Percentiles rank a stretch among this genome's conserved stretches.
phyloP scores from a whole-genome alignment of 2,329 filamentous ascomycete species.

The Monosporascus ibericus region DNA sequence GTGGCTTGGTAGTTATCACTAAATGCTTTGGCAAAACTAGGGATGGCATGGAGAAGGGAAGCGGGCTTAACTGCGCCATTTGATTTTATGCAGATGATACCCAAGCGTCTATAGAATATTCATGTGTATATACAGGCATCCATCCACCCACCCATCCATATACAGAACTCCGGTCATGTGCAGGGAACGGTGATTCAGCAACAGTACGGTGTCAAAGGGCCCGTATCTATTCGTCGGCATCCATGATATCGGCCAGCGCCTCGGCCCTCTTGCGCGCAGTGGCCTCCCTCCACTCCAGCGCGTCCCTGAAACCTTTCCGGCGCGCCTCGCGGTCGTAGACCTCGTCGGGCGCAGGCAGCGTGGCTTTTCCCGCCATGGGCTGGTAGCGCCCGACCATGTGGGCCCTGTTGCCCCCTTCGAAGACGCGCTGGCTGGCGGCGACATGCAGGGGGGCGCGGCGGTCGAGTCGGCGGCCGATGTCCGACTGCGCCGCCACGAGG shows the following conservation, averaged over 20 bases:
- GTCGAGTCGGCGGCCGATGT: conserved; percentile 14
- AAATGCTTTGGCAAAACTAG: no score
- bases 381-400: conserved; percentile 48
- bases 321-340: conserved; percentile 57
- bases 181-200: neutral
- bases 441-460: conserved; percentile 8
- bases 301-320: conserved; percentile 49
- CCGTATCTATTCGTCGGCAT: no score
- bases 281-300: conserved; percentile 37
- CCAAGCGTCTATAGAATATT: neutral
- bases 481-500: conserved; percentile 39
- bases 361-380: conserved; percentile 45
- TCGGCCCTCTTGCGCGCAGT: conserved; percentile 14
- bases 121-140: neutral
- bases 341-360: conserved; percentile 45
- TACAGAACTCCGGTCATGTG: neutral
- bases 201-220: no score
- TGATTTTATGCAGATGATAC: neutral
- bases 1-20: no score
- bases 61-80: neutral
- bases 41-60: no score
- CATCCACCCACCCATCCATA: neutral
- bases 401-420: conserved; percentile 49
- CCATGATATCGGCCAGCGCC: conserved; percentile 24
- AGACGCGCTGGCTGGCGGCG: conserved; percentile 32